Conservation (phyloP, 805 yeast genomes). For the Pichia ethanolica region DNA sequence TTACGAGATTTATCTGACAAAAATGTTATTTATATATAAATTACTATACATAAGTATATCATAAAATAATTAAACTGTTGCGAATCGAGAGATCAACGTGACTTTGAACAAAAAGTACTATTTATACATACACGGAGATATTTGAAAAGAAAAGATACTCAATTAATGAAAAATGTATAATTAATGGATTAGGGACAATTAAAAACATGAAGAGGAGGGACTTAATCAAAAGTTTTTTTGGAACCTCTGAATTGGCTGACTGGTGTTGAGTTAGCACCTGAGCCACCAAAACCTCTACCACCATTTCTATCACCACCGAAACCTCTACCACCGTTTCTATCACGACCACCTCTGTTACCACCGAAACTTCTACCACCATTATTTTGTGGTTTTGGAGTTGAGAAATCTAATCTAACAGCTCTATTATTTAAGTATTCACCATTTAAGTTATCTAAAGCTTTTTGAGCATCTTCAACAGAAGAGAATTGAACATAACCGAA, state of each 20-base stretch:
- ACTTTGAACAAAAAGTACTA: conserved; percentile 5
- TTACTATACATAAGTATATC: not conserved
- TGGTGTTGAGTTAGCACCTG: conserved; percentile 64
- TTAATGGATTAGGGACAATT: not conserved
- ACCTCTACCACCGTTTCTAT: conserved; percentile 31
- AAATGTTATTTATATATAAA: not conserved
- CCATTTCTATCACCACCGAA: conserved; percentile 20
- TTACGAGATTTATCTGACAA: too few relatives aligned
- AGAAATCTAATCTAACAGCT: conserved; percentile 89
- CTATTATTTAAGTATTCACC: conserved; percentile 89
- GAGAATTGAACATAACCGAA: conserved; percentile 95
- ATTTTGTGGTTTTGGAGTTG: conserved; percentile 59
- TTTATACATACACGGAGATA: conserved; percentile 9
- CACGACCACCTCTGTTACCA: conserved; percentile 13
- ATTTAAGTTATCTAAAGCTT: conserved; percentile 78
- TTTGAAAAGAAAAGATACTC: conserved; percentile 10
- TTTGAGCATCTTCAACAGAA: conserved; percentile 80
- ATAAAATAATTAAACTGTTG: conserved; percentile 2
- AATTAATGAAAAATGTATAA: not conserved
- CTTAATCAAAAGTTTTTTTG: conserved; percentile 73
- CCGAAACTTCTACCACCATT: conserved; percentile 22
- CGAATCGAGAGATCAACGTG: conserved; percentile 8
- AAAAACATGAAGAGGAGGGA: too few relatives aligned
- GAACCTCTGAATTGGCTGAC: conserved; percentile 68
- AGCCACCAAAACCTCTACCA: conserved; percentile 33